A percentile compares a stretch with the other conserved stretches of the same genome.
Evolutionary conservation across 2,329 filamentous ascomycete species (phyloP).

Genomic region (Paramyrothecium roridum): DNA sequence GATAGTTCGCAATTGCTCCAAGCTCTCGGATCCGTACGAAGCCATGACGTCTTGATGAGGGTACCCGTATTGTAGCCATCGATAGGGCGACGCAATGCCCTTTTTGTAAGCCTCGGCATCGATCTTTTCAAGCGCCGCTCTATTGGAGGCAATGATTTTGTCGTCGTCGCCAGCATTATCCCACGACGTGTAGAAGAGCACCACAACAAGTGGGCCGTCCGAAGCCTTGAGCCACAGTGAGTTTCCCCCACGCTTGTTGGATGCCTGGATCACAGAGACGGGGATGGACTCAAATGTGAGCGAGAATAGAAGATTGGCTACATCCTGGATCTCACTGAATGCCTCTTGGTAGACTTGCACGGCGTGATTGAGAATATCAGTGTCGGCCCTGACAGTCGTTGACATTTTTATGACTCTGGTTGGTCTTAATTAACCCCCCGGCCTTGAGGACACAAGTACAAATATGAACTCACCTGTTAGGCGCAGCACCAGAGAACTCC

Average conservation of each 20-base stretch:
- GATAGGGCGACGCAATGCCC: not conserved
- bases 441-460: too few species aligned
- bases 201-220: not conserved
- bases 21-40: not conserved
- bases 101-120: not conserved
- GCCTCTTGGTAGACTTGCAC: not conserved
- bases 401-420: not conserved
- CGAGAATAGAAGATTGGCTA: not conserved
- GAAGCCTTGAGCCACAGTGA: not conserved
- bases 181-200: not conserved
- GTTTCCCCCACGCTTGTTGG: not conserved
- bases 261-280: not conserved
- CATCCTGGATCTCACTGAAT: not conserved
- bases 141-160: not conserved
- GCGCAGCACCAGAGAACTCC: not conserved
- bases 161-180: not conserved
- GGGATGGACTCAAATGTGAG: not conserved
- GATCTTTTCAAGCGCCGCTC: not conserved
- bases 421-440: not conserved
- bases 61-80: not conserved
- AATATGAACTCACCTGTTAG: not conserved
- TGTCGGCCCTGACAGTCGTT: not conserved
- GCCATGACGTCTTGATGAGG: not conserved
- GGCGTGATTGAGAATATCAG: not conserved
- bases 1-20: not conserved